Base-by-base conservation (phyloP, 164 flowering plant genomes). In the Tetracentron sinense region DNA sequence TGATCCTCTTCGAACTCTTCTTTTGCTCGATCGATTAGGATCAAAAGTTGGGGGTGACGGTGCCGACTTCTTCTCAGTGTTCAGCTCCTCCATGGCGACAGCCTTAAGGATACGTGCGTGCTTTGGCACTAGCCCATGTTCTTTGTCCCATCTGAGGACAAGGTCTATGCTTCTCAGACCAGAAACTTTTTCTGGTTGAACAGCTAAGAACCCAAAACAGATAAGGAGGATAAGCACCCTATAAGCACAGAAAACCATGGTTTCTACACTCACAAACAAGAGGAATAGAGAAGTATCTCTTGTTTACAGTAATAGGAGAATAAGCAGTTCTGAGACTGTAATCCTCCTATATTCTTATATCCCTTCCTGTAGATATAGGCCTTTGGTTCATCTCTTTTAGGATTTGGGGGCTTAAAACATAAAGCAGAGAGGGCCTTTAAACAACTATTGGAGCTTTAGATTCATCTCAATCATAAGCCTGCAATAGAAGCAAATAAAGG, bases 401-500 rank as follows among this genome's bases (percentile, higher is more conserved):
- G 77, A 73, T 77, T 74, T 57, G 72, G 65, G 74, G 74, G 65
- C 61, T 55, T 67, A 79, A 82, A 79, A 38, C 44, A 71, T 61
- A 80, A 81, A 77, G 75, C 71, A 68, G n/a, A 59, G 69, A 69
- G 82, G 77, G 77, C 33, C 81, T 76, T 63, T 56, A 63, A 62
- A 70, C 68, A 70, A 63, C 58, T 63, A 69, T 70, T 72, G 84
- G 68, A 74, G 79, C 62, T 62, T 65, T 74, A 77, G 86, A 82
- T 77, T 86, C 84, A 76, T 62, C 74, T 74, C 83, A 87, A 85
- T 84, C 83, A 83, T 85, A 72, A 82, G 79, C 72, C 78, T 71
- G 78, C 69, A 60, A 68, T 72, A 63, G 58, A 78, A 76, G 77
- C 79, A 72, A 77, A 62, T 66, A 82, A 78, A 84, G 89, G 81